Evolutionary conservation across 2,329 filamentous ascomycete species (phyloP).

Genomic region (Beauveria bassiana): DNA sequence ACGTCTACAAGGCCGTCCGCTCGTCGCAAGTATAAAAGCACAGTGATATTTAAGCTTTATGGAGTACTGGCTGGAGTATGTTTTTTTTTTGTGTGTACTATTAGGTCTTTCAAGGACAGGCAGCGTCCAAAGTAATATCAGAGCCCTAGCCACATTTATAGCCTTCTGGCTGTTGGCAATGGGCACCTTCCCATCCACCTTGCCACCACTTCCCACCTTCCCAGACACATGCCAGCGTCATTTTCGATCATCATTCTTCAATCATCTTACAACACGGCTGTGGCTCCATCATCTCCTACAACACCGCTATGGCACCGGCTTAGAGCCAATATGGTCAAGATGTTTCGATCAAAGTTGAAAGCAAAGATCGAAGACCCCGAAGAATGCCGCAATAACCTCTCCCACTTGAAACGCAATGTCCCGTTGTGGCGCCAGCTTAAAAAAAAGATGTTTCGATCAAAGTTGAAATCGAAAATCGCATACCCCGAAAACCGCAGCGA

Average conservation of each 20-base stretch:
- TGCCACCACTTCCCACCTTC: too few species aligned
- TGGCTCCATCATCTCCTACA: too few species aligned
- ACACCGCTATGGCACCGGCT: too few species aligned
- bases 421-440: background rate
- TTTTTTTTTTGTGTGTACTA: background rate
- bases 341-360: too few species aligned
- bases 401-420: background rate
- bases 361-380: too few species aligned
- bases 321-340: too few species aligned
- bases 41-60: background rate
- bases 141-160: background rate
- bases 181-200: too few species aligned
- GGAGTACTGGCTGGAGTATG: background rate
- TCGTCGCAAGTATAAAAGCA: background rate
- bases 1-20: background rate
- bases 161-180: too few species aligned
- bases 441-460: slow-evolving; percentile 13
- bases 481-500: slow-evolving; percentile 13
- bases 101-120: background rate
- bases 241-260: too few species aligned
- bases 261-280: too few species aligned
- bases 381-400: too few species aligned
- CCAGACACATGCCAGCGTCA: background rate
- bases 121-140: too few species aligned
- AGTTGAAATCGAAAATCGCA: slow-evolving; percentile 16